Base-by-base conservation (phyloP, 2,329 filamentous ascomycete genomes). In the Cladosporium sp. region DNA sequence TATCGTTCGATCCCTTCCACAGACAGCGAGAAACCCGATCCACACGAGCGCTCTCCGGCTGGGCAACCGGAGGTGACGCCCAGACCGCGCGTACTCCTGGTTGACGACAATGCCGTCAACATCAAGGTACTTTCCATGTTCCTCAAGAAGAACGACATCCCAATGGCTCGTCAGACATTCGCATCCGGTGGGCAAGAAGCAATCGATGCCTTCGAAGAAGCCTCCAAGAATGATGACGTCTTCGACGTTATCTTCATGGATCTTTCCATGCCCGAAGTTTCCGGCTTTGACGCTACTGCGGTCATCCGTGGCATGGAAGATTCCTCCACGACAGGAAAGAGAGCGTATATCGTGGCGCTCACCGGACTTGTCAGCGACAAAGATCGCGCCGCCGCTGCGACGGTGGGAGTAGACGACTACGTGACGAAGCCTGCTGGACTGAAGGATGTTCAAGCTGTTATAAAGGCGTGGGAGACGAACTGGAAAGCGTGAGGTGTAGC, bases 221-320 rank as follows among this genome's bases (percentile, higher is more conserved):
- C 18, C 37, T n/a, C 6, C 5, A 3, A 44, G 37, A 44, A 21
- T 3, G 6, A n/a, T 16, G 18, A 44, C 18, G 5, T 7, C 5
- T 44, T 44, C 56, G 78, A 79, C 53, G 77, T 82, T 44, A 78
- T 84, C 3, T 77, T 84, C 18, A 83, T 84, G 80, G 81, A 71
- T 29, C 65, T 74, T 0, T 67, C 59, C 7, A 74, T 74, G 72
- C 72, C 72, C 0, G 53, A 69, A 5, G 68, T 73, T 67, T 64
- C 71, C 12, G 71, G 70, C 4, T 71, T 67, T 37, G 69, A 72
- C 21, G 68, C 69, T 7, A 67, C 70, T 44, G 37, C 37, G 18
- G 6, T 3, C 5, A 44, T 44, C 7, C 18, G 37, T 10, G 5
- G 18, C 37, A 44, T n/a, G 37, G 37, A 44, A 44, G 7, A n/a